Percentiles rank a stretch among this genome's conserved stretches.
These are phyloP conservation scores for Isatis tinctoria DNA, from an alignment of 345 rosid genomes.

Conservation along the genomic window DNA sequence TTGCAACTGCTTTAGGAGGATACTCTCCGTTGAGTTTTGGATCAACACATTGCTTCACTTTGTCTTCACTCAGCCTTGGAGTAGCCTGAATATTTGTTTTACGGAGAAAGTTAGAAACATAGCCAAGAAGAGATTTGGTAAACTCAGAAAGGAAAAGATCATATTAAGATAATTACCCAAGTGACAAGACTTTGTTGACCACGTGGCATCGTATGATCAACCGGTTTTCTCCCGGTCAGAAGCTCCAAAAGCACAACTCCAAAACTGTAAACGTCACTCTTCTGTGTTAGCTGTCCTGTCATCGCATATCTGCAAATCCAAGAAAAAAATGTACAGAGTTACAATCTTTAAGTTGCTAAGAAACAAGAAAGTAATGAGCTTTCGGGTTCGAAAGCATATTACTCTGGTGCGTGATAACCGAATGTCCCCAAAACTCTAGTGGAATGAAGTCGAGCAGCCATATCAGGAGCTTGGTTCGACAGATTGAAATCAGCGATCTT, in stretches of 20 bases:
- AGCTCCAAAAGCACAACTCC: constrained; percentile 98
- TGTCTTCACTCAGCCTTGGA: constrained; percentile 96
- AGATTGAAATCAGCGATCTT: constrained; percentile 95
- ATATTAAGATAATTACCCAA: constrained; percentile 52
- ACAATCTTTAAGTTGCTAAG: background rate
- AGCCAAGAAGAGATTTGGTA: background rate
- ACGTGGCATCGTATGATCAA: constrained; percentile 99
- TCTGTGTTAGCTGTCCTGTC: constrained; percentile 97
- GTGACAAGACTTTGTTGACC: constrained; percentile 98
- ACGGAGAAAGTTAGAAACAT: background rate
- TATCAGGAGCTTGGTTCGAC: constrained; percentile 98
- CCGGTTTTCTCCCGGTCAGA: constrained; percentile 95
- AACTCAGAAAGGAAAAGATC: background rate
- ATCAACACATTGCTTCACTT: constrained; percentile 97
- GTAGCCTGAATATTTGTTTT: constrained; percentile 54
- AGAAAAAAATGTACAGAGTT: background rate
- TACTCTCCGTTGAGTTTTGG: constrained; percentile 93
- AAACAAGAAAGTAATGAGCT: background rate
- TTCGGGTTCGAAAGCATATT: constrained; percentile 25
- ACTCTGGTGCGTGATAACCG: constrained; percentile 99
- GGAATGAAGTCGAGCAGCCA: constrained; percentile 99
- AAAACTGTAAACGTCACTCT: constrained; percentile 96
- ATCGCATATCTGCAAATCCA: constrained; percentile 70
- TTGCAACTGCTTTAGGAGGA: constrained; percentile 95
- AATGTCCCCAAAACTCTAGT: constrained; percentile 98